These are phyloP conservation scores for Ceratobasidium sp. DNA, from an alignment of 1,284 basidiomycete genomes.

Conservation along the genomic window DNA sequence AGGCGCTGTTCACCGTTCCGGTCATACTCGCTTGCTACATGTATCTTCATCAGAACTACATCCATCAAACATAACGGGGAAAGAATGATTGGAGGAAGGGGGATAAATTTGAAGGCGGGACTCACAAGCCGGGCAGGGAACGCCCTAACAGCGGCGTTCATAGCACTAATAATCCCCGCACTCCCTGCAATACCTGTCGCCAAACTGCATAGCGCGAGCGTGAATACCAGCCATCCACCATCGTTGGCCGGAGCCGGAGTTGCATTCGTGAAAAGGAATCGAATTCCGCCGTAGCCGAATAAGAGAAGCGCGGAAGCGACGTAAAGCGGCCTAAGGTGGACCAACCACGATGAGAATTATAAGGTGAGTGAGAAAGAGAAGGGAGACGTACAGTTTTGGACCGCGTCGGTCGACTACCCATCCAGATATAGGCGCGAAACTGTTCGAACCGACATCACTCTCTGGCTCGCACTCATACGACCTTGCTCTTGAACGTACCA, in stretches of 20 bases:
- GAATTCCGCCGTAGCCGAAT: slow-evolving; percentile 76
- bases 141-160: slow-evolving; percentile 59
- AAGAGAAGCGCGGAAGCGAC: slow-evolving; percentile 68
- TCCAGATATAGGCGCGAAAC: slow-evolving; percentile 75
- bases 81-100: no score
- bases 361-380: not conserved
- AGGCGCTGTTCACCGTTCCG: slow-evolving; percentile 84
- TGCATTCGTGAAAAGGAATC: slow-evolving; percentile 67
- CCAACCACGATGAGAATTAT: slow-evolving; percentile 57
- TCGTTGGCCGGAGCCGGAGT: slow-evolving; percentile 46
- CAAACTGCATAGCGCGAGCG: slow-evolving; percentile 29
- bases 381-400: slow-evolving; percentile 64
- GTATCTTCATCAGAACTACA: not conserved
- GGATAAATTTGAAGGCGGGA: not conserved
- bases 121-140: slow-evolving; percentile 56
- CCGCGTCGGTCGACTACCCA: slow-evolving; percentile 76
- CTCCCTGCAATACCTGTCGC: slow-evolving; percentile 42
- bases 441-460: slow-evolving; percentile 71
- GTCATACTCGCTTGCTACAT: slow-evolving; percentile 76
- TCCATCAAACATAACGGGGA: no score
- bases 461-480: not conserved
- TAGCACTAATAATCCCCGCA: slow-evolving; percentile 54
- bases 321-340: slow-evolving; percentile 53
- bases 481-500: slow-evolving; percentile 58
- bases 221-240: slow-evolving; percentile 23